Evolutionary conservation across 495 filamentous ascomycete genomes (phyloP), one percentile per base, ranked within the genome.

Genomic region (Cryomyces minteri): DNA sequence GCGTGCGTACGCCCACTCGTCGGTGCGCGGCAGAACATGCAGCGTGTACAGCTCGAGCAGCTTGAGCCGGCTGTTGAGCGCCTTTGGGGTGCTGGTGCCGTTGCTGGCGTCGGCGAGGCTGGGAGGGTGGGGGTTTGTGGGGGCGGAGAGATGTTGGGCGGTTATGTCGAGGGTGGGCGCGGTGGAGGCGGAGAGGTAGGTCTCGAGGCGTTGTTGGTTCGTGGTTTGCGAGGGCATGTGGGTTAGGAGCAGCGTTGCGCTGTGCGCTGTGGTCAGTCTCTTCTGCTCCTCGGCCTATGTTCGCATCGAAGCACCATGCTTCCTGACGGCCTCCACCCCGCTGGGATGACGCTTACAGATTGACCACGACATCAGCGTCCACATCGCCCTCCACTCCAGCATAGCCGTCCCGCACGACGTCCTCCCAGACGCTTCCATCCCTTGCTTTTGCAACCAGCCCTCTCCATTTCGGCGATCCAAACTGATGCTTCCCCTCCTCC

Each of bases 31-130:
- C 11, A 98, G 76, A 14, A 96, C 84, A 61, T 96, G 90, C 5
- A 98, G 69, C 4, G 83, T 87, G 53, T 92, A 98, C 1, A 98
- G 69, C 62, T 98, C 92, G 37, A 95, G 78, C 41, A 98, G 80
- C 62, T 88, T 84, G 41, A 93, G 74, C 30, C 85, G 70, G 18
- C 55, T 55, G 25, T 65, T 62, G 43, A 72, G 33, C 56, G 87
- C 84, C 44, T 80, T 77, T 0, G 85, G 84, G 0, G 83, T 88
- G 51, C 80, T 73, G 29, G 84, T 77, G 47, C 80, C 81, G 51
- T 65, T 70, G 11, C 62, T 62, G 37, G 55, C 43, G 32, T 47
- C 4, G 33, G 46, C 36, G 1, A 41, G 25, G 11, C 8, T 8
- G 8, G 40, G 25, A 25, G 18, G 18, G 18, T 25, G 18, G 18